Percentiles rank a stretch among this genome's conserved stretches.
Evolutionary conservation across 805 yeast species (phyloP).

Genomic region (Zygosaccharomyces pseudorouxii): DNA sequence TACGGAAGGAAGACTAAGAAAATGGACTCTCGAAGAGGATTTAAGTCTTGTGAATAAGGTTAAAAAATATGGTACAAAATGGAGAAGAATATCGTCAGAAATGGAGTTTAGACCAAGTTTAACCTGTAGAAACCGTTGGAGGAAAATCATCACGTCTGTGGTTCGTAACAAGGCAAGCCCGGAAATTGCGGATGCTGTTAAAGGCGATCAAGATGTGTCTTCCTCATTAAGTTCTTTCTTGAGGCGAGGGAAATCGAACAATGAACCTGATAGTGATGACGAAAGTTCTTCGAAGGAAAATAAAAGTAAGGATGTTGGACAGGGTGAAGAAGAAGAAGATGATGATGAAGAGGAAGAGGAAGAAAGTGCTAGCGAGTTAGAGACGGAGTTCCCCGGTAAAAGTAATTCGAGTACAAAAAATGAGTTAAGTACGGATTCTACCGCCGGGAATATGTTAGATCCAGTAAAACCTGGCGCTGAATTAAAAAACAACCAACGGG

Average conservation of each 20-base stretch:
- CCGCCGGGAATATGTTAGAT: background rate
- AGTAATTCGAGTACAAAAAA: background rate
- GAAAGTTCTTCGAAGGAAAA: background rate
- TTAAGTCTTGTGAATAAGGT: constrained; percentile 61
- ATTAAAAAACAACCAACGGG: background rate
- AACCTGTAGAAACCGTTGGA: constrained; percentile 90
- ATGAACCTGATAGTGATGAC: constrained; percentile 2
- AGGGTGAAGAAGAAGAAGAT: background rate
- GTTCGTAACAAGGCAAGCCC: constrained; percentile 60
- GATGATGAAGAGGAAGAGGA: background rate
- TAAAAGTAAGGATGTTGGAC: background rate
- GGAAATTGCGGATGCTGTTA: constrained; percentile 55
- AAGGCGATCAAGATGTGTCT: constrained; percentile 42
- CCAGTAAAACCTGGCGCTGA: background rate
- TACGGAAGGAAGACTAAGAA: constrained; percentile 68
- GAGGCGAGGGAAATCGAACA: constrained; percentile 18
- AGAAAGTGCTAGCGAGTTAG: background rate
- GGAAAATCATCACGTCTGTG: constrained; percentile 74
- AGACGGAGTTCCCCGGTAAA: background rate
- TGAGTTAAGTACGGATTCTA: background rate
- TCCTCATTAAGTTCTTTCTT: constrained; percentile 15
- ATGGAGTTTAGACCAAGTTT: constrained; percentile 79
- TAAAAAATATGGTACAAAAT: constrained; percentile 71
- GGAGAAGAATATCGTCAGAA: constrained; percentile 74
- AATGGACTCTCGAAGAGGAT: constrained; percentile 81